A percentile compares a stretch with the other conserved stretches of the same genome.
Evolutionary conservation across 2,329 filamentous ascomycete genomes (phyloP).

Genomic region (Madurella mycetomatis): DNA sequence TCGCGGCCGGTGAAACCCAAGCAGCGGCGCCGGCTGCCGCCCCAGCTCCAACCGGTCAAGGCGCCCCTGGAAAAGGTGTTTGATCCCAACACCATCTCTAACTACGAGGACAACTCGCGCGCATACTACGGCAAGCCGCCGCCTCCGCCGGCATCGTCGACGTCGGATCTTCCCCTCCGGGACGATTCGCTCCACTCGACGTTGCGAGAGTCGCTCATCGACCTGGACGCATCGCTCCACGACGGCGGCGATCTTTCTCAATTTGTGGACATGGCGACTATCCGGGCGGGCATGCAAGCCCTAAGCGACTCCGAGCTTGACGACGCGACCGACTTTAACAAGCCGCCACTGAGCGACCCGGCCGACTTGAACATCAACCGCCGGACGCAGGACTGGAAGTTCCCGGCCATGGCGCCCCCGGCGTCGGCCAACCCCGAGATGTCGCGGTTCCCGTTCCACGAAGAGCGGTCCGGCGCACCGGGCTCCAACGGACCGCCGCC

Average conservation of each 20-base stretch:
- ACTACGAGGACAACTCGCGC: conserved; percentile 60
- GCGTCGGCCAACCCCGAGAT: conserved; percentile 47
- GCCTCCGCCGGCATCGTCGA: conserved; percentile 33
- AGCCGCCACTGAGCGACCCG: conserved; percentile 54
- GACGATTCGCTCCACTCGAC: conserved; percentile 50
- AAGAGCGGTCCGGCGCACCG: conserved; percentile 27
- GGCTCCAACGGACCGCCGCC: conserved; percentile 36
- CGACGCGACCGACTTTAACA: conserved; percentile 42
- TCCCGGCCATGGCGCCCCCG: conserved; percentile 46
- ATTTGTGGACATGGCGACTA: conserved; percentile 59
- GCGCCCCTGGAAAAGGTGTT: conserved; percentile 62
- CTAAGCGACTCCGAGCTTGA: conserved; percentile 48
- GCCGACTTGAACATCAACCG: conserved; percentile 45
- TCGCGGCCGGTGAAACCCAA: conserved; percentile 51
- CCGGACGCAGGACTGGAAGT: conserved; percentile 49
- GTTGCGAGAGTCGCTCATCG: conserved; percentile 61
- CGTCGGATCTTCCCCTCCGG: conserved; percentile 56
- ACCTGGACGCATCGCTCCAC: conserved; percentile 57
- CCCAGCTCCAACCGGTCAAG: conserved; percentile 54
- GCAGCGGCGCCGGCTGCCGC: conserved; percentile 47
- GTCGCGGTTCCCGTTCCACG: conserved; percentile 41
- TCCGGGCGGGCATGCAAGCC: conserved; percentile 45
- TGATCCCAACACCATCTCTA: conserved; percentile 61
- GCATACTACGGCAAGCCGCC: conserved; percentile 53
- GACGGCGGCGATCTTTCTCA: conserved; percentile 52